These are phyloP conservation scores for Dioscorea zingiberensis DNA, from an alignment of 106 monocot species.

Conservation along the genomic window DNA sequence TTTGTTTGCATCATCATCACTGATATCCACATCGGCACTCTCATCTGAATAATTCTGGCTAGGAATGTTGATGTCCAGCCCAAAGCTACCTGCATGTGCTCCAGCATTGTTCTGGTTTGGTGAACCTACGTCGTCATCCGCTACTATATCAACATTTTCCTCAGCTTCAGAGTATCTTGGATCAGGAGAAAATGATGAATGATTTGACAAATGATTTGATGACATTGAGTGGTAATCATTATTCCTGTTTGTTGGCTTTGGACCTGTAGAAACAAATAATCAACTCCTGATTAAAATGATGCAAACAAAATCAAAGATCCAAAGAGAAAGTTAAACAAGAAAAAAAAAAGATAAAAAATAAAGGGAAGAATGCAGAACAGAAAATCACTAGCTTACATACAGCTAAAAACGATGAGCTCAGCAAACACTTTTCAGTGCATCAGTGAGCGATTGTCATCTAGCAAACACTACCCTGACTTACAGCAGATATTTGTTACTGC, in stretches of 20 bases:
- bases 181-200: conserved; percentile 30
- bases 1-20: conserved; percentile 46
- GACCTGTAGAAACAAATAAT: conserved; percentile 14
- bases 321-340: too few relatives aligned
- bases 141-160: conserved; percentile 43
- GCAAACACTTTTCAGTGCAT: too few relatives aligned
- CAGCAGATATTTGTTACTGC: too few relatives aligned
- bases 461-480: too few relatives aligned
- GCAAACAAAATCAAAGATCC: too few relatives aligned
- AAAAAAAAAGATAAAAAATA: too few relatives aligned
- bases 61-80: conserved; percentile 45
- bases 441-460: too few relatives aligned
- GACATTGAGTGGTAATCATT: conserved; percentile 18
- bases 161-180: conserved; percentile 36
- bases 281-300: too few relatives aligned
- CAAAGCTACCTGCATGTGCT: conserved; percentile 9
- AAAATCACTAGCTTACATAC: too few relatives aligned
- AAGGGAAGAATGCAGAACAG: too few relatives aligned
- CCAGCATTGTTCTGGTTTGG: conserved; percentile 10
- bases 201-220: conserved; percentile 24
- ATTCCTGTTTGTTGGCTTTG: conserved; percentile 41
- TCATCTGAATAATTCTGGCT: conserved; percentile 57
- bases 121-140: conserved; percentile 45
- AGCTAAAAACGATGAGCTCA: too few relatives aligned
- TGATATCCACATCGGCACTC: conserved; percentile 76